These are phyloP conservation scores for Amanita rimosa DNA, from an alignment of 768 basidiomycete genomes.

Conservation along the genomic window DNA sequence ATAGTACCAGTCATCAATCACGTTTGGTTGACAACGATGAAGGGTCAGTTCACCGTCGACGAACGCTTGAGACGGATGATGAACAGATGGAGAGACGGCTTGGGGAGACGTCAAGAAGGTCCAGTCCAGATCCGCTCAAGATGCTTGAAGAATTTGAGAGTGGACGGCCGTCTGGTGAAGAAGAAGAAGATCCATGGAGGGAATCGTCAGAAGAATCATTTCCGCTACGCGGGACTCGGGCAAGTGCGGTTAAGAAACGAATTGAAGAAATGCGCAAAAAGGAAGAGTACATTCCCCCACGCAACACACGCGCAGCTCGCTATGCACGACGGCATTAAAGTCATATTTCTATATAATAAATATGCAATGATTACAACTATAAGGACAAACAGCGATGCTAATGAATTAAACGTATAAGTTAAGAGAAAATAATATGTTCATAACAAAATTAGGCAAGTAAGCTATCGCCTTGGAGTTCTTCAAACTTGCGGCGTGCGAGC, in stretches of 20 bases:
- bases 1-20: too few relatives aligned
- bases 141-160: slow-evolving; percentile 2
- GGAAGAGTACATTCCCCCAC: slow-evolving; percentile 24
- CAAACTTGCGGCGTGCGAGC: slow-evolving; percentile 79
- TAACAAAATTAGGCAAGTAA: slow-evolving; percentile 20
- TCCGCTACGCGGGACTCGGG: slow-evolving; percentile 25
- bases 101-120: not conserved
- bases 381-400: not conserved
- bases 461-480: slow-evolving; percentile 76
- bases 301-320: slow-evolving; percentile 22
- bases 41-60: not conserved
- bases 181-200: slow-evolving; percentile 1
- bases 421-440: slow-evolving; percentile 6
- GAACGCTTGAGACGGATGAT: not conserved
- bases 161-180: not conserved
- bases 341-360: not conserved
- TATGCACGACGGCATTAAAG: not conserved
- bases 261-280: slow-evolving; percentile 19
- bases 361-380: not conserved
- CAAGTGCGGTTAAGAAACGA: slow-evolving; percentile 23
- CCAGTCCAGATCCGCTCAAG: not conserved
- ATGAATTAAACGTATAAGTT: slow-evolving; percentile 1
- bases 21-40: too few relatives aligned
- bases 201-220: slow-evolving; percentile 20
- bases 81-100: slow-evolving; percentile 1